Conservation (phyloP, 345 rosid species). For the Clausena lansium region DNA sequence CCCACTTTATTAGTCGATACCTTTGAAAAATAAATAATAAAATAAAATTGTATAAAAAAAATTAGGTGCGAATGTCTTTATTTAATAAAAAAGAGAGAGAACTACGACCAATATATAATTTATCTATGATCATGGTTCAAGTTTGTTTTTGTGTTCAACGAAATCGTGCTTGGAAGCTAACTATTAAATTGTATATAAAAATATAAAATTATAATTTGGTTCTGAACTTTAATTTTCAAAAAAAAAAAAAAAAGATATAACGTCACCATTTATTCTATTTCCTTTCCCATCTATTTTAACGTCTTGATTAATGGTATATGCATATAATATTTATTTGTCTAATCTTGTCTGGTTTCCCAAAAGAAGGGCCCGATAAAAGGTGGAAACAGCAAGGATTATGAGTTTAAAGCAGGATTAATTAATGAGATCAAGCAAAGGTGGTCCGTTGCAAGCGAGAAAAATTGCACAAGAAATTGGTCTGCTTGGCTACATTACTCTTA, state of each 20-base stretch:
- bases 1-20: no score
- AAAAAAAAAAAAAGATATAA: background rate
- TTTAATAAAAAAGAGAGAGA: no score
- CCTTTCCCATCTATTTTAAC: background rate
- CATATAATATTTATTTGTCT: background rate
- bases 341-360: conserved; percentile 5
- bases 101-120: background rate
- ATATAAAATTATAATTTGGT: no score
- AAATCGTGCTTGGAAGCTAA: no score
- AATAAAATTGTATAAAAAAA: no score
- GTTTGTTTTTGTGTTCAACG: no score
- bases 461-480: conserved; percentile 7
- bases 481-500: background rate
- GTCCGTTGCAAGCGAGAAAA: conserved; percentile 16
- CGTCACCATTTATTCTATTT: background rate
- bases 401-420: background rate
- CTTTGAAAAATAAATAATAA: no score
- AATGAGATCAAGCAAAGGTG: conserved; percentile 8
- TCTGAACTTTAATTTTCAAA: no score
- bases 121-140: background rate
- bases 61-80: no score
- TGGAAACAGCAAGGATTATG: conserved; percentile 27
- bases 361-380: conserved; percentile 23
- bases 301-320: background rate
- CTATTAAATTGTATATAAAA: background rate